phyloP scores from a whole-genome alignment of 2,329 filamentous ascomycete species.

The Colletotrichum falcatum region DNA sequence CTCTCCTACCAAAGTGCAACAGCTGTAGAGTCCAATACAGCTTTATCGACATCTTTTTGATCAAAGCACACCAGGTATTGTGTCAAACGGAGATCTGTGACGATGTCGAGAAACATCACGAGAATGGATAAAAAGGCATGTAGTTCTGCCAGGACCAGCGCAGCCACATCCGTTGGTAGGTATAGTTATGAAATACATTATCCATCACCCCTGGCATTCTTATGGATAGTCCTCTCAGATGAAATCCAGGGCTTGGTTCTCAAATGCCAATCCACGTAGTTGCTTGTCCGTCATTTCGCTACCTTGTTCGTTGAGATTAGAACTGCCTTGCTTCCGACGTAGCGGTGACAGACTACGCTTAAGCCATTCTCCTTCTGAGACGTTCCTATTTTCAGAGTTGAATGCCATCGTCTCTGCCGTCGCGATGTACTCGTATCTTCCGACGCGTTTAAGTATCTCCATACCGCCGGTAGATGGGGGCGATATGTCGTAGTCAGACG shows the following conservation, averaged over 20 bases:
- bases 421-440: constrained; percentile 1
- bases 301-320: not conserved
- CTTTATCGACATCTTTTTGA: not conserved
- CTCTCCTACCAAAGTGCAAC: not conserved
- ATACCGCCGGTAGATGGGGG: constrained; percentile 34
- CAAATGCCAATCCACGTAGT: not conserved
- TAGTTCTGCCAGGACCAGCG: not conserved
- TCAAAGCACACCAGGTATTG: not conserved
- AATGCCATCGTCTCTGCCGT: not conserved
- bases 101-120: not conserved
- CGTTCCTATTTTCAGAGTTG: constrained; percentile 12
- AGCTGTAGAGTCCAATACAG: too few relatives aligned
- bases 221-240: not conserved
- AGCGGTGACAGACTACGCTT: constrained; percentile 42
- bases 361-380: constrained; percentile 42
- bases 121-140: not conserved
- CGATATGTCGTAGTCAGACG: constrained; percentile 44
- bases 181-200: too few relatives aligned
- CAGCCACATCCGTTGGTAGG: not conserved
- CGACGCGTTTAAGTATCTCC: not conserved
- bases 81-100: not conserved
- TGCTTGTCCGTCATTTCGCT: not conserved
- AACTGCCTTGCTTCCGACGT: constrained; percentile 20
- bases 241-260: not conserved
- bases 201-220: not conserved